Evolutionary conservation across 345 rosid species (phyloP), one percentile per base, ranked within the genome.

Genomic region (Eucalyptus marginata): DNA sequence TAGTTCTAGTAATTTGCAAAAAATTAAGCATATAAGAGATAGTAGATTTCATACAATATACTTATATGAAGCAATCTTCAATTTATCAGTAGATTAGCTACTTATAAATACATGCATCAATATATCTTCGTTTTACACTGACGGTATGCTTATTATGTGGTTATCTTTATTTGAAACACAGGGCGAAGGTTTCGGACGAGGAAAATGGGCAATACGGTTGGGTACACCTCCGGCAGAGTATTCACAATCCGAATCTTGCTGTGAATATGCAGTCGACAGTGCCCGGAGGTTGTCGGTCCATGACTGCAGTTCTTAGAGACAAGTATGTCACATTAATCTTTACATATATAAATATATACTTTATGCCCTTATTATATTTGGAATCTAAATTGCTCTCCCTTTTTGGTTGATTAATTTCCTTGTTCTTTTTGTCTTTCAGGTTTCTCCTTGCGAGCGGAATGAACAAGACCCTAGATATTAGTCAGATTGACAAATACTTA

Each of bases 151-250:
- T 68, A 17, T 33, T 33, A 33, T 33, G 24, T 33, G 20, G 36
- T 66, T 0, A 66, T 31, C 43, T 66, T 66, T 31, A 31, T 0
- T n/a, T 64, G 22, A 68, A 68, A 68, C 24, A 16, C 93, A 97
- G 99, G 93, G 97, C 94, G 49, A 94, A 92, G 89, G 97, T 96
- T 56, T 91, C 93, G 18, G 94, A 95, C 71, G 89, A 91, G 89
- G 91, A 92, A 87, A 88, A 90, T 58, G 99, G 96, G 86, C 92
- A 94, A 86, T 83, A 91, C 76, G 99, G 99, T 6, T 97, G 99
- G 99, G 92, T 94, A 56, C 98, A 96, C 89, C 89, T 96, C 86
- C 92, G 99, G 86, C 99, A 97, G 95, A 97, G 99, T 88, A 96
- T 95, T 92, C 99, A 97, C 92, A 96, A 96, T 86, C 99, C 99